Evolutionary conservation across 345 rosid species (phyloP), one percentile per base, ranked within the genome.

Genomic region (Brassica juncea): DNA sequence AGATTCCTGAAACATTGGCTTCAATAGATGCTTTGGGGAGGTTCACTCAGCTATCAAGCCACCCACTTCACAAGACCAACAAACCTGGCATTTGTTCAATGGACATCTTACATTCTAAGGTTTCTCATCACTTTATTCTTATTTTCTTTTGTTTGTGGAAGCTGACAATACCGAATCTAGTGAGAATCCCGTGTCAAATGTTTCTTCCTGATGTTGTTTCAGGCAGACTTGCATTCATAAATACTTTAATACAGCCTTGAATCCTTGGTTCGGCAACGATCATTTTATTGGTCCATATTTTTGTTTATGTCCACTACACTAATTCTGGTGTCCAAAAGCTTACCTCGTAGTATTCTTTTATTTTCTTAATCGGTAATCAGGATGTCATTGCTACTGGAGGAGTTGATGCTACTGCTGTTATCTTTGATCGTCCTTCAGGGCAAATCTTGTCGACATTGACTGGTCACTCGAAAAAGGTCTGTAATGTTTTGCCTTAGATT

Each of bases 121-220:
- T 52, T 52, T 58, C 27, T n/a, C 73, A 65, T 71, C 73, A 31
- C 77, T 21, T 47, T 10, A 62, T 70, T 35, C 54, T 65, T 81
- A 19, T 6, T 9, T 59, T 31, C 7, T 10, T 15, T 6, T 54
- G 30, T 35, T 42, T 63, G 49, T 35, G 62, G 21, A 23, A 23
- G 25, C 25, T 23, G 25, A 23, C 25, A 23, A 23, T 23, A 0
- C 25, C 25, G 25, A 23, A 23, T 23, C 25, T 23, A 23, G 25
- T 23, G 25, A 23, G 25, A 23, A 23, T 23, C 25, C 25, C 25
- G 25, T 23, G 25, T 23, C 25, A 23, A 23, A 23, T 23, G 25
- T 23, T 23, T 23, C 25, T 23, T 23, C 25, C 25, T 23, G 25
- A 23, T 23, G 25, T 23, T 23, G 25, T 23, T 23, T 23, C 25